Conservation (phyloP, 2,329 filamentous ascomycete genomes). For the Cladosporium velox region DNA sequence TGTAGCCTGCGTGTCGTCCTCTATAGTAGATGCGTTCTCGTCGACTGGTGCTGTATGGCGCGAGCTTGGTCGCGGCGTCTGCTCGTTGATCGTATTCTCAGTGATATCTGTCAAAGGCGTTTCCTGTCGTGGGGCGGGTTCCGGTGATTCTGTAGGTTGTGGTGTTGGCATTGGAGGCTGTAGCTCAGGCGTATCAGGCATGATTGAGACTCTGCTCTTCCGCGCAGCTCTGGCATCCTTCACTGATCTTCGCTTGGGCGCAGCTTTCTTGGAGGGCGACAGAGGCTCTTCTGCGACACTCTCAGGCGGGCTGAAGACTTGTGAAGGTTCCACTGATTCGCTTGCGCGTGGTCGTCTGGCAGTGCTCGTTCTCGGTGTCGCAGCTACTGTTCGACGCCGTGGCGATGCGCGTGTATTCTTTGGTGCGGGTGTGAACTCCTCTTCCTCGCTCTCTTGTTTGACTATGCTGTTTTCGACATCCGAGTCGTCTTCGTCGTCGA, state of each 20-base stretch:
- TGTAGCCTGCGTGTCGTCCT: slow-evolving; percentile 22
- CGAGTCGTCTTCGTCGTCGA: slow-evolving; percentile 65
- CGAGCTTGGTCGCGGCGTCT: slow-evolving; percentile 42
- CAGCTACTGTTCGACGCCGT: slow-evolving; percentile 53
- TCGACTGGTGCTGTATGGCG: slow-evolving; percentile 24
- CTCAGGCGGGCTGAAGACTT: slow-evolving; percentile 60
- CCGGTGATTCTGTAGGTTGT: slow-evolving; percentile 45
- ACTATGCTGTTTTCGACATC: slow-evolving; percentile 60
- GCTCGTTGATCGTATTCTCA: slow-evolving; percentile 64
- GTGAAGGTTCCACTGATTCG: slow-evolving; percentile 59
- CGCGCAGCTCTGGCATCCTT: slow-evolving; percentile 55
- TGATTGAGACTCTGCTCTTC: slow-evolving; percentile 43
- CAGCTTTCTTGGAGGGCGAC: slow-evolving; percentile 60
- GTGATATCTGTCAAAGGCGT: slow-evolving; percentile 76
- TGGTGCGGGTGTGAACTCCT: slow-evolving; percentile 77
- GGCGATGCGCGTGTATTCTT: slow-evolving; percentile 60
- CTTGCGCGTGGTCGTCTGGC: slow-evolving; percentile 49
- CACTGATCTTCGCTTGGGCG: slow-evolving; percentile 64
- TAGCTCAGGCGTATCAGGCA: slow-evolving; percentile 40
- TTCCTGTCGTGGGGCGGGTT: slow-evolving; percentile 42
- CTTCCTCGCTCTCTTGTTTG: slow-evolving; percentile 59
- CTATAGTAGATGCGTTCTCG: slow-evolving; percentile 23
- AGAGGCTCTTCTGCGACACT: slow-evolving; percentile 52
- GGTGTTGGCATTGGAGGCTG: slow-evolving; percentile 46
- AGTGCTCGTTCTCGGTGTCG: slow-evolving; percentile 48